Evolutionary conservation across 2,329 filamentous ascomycete species (phyloP), one percentile per base, ranked within the genome.

Genomic region (Lecanosticta acicola): DNA sequence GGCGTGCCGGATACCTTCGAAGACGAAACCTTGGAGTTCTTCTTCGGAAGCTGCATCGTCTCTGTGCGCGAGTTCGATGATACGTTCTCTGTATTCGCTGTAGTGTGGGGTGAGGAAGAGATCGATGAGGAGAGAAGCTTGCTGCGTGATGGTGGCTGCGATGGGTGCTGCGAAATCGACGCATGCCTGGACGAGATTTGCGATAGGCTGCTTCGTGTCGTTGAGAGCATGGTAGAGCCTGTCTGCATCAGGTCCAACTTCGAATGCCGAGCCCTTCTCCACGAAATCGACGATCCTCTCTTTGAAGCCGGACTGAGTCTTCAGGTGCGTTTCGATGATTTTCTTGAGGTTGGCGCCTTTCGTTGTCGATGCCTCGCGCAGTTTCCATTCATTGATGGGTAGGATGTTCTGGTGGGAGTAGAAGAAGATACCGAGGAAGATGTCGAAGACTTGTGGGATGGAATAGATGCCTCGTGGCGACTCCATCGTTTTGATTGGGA

Each of bases 401-500:
- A 74, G 61, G 52, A 77, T 69, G 58, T 78, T 77, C 69, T 77
- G 76, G 64, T 65, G 70, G 49, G 77, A 73, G 59, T 76, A 78
- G 56, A 72, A 67, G 64, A 71, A 73, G 1, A 74, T 58, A 5
- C 68, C 66, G 4, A 73, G 62, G 55, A 66, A 73, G 14, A 66
- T 65, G 1, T 64, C 68, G 56, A 76, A 77, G 0, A 71, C 63
- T 49, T 77, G 69, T 10, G 71, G 65, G 13, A 72, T 55, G 1
- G 71, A 68, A 14, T 77, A 37, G 5, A 77, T 42, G 2, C 83
- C 84, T 54, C 73, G 77, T 2, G 79, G 77, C 41, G 80, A 77
- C 9, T 78, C 70, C 2, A 65, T 62, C 0, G 78, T 81, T 68
- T 86, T 85, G 32, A 88, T 69, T 0, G 84, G 83, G 3, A 87